Base-by-base conservation (phyloP, 1,284 basidiomycete genomes). In the Microbotryum lychnidis-dioicae region DNA sequence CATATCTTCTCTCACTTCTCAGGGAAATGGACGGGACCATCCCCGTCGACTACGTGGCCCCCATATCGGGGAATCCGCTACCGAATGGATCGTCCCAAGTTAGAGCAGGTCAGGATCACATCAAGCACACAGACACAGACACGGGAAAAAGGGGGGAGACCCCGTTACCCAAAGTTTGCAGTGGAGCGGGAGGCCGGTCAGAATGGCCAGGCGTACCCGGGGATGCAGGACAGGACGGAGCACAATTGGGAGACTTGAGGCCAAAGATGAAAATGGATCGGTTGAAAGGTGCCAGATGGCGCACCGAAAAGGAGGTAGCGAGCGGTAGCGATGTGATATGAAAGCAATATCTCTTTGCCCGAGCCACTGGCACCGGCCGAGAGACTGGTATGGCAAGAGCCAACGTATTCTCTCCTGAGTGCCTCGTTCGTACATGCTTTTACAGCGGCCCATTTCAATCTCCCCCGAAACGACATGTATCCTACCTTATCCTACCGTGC, bases 11-110 rank as follows among this genome's bases (percentile, higher is more conserved):
- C 1, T 10, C 1, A 25, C 52, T 58, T 12, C 27, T n/a, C 1
- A 65, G 68, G 68, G 25, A 54, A 20, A 31, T 64, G 55, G 68
- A 69, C 46, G 68, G 68, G 6, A 69, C 68, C 1, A 67, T 69
- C n/a, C 68, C 68, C 0, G 9, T 31, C 7, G 56, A 56, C 46
- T 67, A 67, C 54, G 23, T 50, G 3, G 42, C 59, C 29, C 8
- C 18, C 27, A 49, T 23, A 47, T 55, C 8, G 44, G 47, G 6
- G 4, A 33, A 16, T 8, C 50, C 27, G 16, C 48, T 3, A 20
- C 48, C 14, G 5, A 12, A 21, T 25, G 10, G 48, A 52, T 12
- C 53, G 42, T 6, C 7, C 6, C 25, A 48, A 51, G n/a, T 54
- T 31, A 7, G 50, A 25, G 18, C 23, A 47, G 20, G 37, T 18